Evolutionary conservation across 192 early-diverging fungal species (phyloP).

Genomic region (Gorgonomyces haynaldii): DNA sequence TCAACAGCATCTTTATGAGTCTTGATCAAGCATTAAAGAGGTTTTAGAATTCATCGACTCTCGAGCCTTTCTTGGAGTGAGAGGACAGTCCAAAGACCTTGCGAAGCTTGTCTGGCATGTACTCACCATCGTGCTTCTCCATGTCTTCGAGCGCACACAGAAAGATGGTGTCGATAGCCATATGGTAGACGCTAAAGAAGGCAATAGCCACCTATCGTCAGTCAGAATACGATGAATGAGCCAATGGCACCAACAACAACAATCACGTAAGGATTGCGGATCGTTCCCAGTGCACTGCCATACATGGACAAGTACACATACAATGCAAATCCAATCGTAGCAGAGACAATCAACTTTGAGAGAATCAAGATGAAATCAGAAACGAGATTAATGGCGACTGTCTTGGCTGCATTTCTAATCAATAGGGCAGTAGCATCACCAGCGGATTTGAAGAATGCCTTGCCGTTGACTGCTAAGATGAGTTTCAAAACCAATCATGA

Average conservation of each 20-base stretch:
- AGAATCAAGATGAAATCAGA: slow-evolving; percentile 34
- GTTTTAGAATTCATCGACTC: no score
- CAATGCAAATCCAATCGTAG: slow-evolving; percentile 11
- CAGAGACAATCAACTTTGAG: slow-evolving; percentile 38
- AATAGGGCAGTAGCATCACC: slow-evolving; percentile 26
- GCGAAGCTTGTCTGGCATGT: slow-evolving; percentile 24
- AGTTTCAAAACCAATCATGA: slow-evolving; percentile 36
- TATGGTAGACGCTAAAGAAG: slow-evolving; percentile 35
- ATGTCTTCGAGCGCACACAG: slow-evolving; percentile 39
- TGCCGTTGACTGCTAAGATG: slow-evolving; percentile 36
- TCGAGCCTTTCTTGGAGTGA: no score
- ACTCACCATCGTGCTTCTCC: slow-evolving; percentile 43
- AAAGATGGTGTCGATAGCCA: slow-evolving; percentile 46
- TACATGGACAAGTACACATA: slow-evolving; percentile 6
- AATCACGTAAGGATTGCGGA: slow-evolving; percentile 9
- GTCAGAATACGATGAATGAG: slow-evolving; percentile 29
- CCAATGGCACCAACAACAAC: slow-evolving; percentile 22
- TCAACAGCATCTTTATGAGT: no score
- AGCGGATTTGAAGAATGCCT: slow-evolving; percentile 37
- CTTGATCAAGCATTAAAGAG: no score
- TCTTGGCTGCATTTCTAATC: slow-evolving; percentile 29
- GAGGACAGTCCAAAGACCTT: background rate
- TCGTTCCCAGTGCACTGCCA: background rate
- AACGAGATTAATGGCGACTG: slow-evolving; percentile 26
- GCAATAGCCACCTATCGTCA: no score